phyloP scores from a whole-genome alignment of 2,329 filamentous ascomycete genomes.

The Nemania serpens region DNA sequence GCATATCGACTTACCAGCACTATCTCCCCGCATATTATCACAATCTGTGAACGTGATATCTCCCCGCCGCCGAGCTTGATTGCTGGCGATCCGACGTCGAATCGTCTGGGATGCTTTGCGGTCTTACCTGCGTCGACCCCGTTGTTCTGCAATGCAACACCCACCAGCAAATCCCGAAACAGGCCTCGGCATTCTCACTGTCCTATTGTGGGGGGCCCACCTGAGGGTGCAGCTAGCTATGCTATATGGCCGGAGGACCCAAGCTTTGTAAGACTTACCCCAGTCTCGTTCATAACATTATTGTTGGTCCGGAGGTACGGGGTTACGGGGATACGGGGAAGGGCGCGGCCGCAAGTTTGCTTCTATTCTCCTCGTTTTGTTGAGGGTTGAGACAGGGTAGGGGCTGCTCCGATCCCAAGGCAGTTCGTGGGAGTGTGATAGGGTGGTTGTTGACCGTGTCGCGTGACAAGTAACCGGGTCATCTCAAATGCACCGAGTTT shows the following conservation, averaged over 20 bases:
- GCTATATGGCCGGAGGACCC: conserved; percentile 1
- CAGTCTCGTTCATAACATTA: not conserved
- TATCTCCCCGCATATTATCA: conserved; percentile 17
- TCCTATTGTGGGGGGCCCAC: conserved; percentile 21
- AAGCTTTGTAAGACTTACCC: conserved; percentile 11
- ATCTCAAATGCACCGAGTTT: conserved; percentile 4
- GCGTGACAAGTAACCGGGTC: conserved; percentile 12
- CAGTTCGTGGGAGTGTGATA: conserved; percentile 1
- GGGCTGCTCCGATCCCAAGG: not conserved
- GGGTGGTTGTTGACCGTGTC: conserved; percentile 10
- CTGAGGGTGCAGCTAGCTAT: conserved; percentile 4
- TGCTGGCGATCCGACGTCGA: conserved; percentile 17
- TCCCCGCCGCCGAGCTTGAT: conserved; percentile 7
- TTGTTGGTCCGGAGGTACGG: not conserved
- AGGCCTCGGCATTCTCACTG: conserved; percentile 27
- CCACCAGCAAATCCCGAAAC: conserved; percentile 31
- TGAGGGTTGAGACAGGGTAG: not conserved
- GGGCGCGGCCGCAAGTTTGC: not conserved
- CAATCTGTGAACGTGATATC: conserved; percentile 10
- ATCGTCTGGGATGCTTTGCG: conserved; percentile 23
- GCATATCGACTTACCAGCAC: conserved; percentile 2
- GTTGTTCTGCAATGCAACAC: conserved; percentile 31
- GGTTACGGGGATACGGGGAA: conserved; percentile 16
- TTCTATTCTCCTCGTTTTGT: not conserved
- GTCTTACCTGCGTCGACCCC: conserved; percentile 27